These are phyloP conservation scores for Sphaerulina musiva DNA, from an alignment of 2,329 filamentous ascomycete species.

Conservation along the genomic window DNA sequence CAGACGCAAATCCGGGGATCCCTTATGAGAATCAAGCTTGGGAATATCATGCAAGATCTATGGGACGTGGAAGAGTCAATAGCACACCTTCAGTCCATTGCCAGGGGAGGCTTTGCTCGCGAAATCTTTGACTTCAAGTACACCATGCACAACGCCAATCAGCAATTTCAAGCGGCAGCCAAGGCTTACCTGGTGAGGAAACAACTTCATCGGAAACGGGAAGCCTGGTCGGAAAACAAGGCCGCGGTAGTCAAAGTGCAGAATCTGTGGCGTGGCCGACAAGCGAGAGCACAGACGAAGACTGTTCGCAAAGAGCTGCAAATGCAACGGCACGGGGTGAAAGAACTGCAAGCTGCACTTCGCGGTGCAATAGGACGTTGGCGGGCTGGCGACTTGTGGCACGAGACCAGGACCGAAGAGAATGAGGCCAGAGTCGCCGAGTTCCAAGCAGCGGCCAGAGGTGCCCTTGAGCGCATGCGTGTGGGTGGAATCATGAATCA, in stretches of 20 bases:
- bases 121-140: slow-evolving; percentile 77
- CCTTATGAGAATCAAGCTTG: slow-evolving; percentile 66
- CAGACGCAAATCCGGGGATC: slow-evolving; percentile 84
- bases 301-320: slow-evolving; percentile 43
- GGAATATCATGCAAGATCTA: slow-evolving; percentile 75
- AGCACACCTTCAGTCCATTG: slow-evolving; percentile 74
- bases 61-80: slow-evolving; percentile 80
- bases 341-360: slow-evolving; percentile 39
- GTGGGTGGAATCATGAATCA: slow-evolving; percentile 78
- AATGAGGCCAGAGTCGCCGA: slow-evolving; percentile 33
- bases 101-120: slow-evolving; percentile 79
- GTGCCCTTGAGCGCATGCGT: slow-evolving; percentile 67
- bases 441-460: slow-evolving; percentile 48
- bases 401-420: slow-evolving; percentile 30
- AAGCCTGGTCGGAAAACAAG: slow-evolving; percentile 62
- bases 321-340: slow-evolving; percentile 42
- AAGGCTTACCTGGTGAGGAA: slow-evolving; percentile 70
- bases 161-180: slow-evolving; percentile 69
- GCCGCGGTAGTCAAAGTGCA: slow-evolving; percentile 71
- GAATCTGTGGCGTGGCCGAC: slow-evolving; percentile 67
- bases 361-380: slow-evolving; percentile 50
- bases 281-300: slow-evolving; percentile 42
- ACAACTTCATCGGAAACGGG: slow-evolving; percentile 55
- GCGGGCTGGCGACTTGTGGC: slow-evolving; percentile 47
- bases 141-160: slow-evolving; percentile 74